Evolutionary conservation across 176 grass and related monocot genomes (phyloP).

Genomic region (Paspalum notatum): DNA sequence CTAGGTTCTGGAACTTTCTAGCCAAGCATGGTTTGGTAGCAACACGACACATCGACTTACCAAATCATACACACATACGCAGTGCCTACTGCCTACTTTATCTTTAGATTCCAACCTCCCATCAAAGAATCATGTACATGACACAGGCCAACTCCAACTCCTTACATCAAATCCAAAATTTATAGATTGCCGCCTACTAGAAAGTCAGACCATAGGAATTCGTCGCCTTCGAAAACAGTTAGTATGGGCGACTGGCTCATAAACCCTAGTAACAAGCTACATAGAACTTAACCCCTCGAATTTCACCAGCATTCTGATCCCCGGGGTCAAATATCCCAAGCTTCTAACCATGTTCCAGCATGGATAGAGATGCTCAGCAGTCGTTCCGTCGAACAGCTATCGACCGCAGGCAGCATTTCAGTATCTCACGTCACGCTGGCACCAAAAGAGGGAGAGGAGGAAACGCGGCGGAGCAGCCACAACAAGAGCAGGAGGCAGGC

Average conservation of each 20-base stretch:
- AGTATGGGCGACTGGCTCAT: not conserved
- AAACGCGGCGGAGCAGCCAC: not conserved
- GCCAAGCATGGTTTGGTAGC: not conserved
- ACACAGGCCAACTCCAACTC: not conserved
- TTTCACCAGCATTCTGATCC: not conserved
- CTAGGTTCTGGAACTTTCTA: not conserved
- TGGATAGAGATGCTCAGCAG: not conserved
- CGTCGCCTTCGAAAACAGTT: not conserved
- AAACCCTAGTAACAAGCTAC: not conserved
- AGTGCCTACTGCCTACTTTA: not conserved
- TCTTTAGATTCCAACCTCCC: not conserved
- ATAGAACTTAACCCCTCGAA: not conserved
- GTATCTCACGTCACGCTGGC: not conserved
- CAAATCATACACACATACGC: not conserved
- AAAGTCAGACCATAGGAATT: not conserved
- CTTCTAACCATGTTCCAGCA: not conserved
- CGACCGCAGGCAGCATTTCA: not conserved
- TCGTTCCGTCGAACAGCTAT: slow-evolving; percentile 40
- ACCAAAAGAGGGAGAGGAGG: not conserved
- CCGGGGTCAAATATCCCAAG: not conserved
- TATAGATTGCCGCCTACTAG: not conserved
- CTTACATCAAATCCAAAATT: not conserved
- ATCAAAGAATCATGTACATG: not conserved
- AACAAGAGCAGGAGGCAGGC: too few relatives aligned
- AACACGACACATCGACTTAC: not conserved